Evolutionary conservation across 2,329 filamentous ascomycete genomes (phyloP).

Genomic region (Penicillium sp.): DNA sequence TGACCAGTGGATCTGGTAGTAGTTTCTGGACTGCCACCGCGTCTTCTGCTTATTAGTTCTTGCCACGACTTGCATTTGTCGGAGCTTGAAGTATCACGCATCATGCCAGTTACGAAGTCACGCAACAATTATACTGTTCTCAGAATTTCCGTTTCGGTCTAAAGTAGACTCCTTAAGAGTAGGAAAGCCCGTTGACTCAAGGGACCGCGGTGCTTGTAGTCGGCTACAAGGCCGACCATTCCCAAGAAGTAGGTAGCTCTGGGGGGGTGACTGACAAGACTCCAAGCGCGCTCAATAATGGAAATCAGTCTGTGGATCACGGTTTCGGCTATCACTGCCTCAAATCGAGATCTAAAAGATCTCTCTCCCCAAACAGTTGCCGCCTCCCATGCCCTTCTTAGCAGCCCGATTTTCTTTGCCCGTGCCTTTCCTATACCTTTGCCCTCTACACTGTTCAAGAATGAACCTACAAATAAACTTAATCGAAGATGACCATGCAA

Average conservation of each 20-base stretch:
- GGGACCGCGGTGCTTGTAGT: no score
- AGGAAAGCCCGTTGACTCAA: not conserved
- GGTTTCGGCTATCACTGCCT: no score
- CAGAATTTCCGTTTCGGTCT: not conserved
- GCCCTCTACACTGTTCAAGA: no score
- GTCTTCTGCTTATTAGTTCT: not conserved
- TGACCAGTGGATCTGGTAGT: constrained; percentile 41
- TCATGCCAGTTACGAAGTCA: not conserved
- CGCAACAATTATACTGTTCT: not conserved
- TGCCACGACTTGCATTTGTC: not conserved
- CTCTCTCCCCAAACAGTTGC: no score
- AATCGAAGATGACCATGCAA: not conserved
- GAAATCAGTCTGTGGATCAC: not conserved
- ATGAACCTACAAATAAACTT: no score
- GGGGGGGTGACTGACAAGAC: no score
- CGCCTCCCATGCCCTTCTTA: no score
- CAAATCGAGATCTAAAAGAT: no score
- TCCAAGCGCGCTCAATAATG: not conserved
- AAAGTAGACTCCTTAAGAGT: not conserved
- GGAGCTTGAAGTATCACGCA: not conserved
- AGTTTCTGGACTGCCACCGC: no score
- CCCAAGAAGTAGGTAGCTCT: not conserved
- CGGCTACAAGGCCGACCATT: not conserved
- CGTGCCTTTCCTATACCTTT: no score
- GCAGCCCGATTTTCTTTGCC: no score